These are phyloP conservation scores for Blastocystis sp. DNA, from an alignment of 352 stramenopile species.

Conservation along the genomic window DNA sequence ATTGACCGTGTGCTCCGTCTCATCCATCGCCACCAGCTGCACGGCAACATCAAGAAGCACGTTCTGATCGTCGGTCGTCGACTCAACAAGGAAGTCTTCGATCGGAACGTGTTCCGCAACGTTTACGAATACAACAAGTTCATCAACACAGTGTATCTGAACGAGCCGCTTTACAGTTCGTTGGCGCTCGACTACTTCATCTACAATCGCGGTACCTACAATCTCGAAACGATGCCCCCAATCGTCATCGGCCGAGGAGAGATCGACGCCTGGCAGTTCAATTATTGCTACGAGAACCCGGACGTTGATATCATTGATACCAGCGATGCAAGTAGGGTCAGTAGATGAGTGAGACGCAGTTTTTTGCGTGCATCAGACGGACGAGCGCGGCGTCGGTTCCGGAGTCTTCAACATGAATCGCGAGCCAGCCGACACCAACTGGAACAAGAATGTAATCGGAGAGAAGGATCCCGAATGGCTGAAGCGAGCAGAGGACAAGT, in stretches of 20 bases:
- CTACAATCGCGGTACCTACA: background rate
- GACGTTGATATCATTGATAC: background rate
- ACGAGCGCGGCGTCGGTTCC: background rate
- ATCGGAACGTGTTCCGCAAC: background rate
- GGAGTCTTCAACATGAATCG: slow-evolving; percentile 4
- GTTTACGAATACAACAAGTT: background rate
- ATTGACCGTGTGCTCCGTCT: background rate
- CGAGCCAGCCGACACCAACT: background rate
- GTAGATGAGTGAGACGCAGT: background rate
- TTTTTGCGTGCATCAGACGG: background rate
- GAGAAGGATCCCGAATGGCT: background rate
- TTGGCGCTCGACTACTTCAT: background rate
- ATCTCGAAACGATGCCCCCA: background rate
- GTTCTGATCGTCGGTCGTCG: background rate
- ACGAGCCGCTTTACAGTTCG: background rate
- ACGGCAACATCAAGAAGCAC: background rate
- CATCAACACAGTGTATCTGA: background rate
- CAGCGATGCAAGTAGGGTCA: background rate
- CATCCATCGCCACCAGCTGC: background rate
- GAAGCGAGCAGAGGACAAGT: background rate
- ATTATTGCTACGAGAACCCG: background rate
- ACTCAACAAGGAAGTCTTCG: background rate
- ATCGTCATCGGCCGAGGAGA: background rate
- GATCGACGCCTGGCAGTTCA: background rate
- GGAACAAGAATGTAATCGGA: background rate